Evolutionary conservation across 1,284 basidiomycete genomes (phyloP), one percentile per base, ranked within the genome.

Genomic region (Ganoderma lucidum): DNA sequence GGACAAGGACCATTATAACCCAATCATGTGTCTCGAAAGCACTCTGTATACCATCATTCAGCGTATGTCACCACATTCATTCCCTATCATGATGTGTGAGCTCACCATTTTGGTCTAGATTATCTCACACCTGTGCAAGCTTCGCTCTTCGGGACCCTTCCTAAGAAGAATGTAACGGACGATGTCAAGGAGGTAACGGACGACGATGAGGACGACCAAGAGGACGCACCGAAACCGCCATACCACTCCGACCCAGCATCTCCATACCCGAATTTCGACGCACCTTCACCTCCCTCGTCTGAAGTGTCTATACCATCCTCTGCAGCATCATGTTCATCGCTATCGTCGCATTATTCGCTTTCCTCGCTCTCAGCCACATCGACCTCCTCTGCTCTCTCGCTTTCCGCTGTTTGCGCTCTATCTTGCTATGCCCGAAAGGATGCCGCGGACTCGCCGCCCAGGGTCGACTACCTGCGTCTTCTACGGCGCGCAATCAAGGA

Each of bases 1-100:
- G 77, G 93, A 94, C 81, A 88, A 88, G 73, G 91, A 94, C 74
- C 91, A 93, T 75, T 94, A 93, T 77, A 91, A 91, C 76, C 93
- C 93, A 17, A 89, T 94, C 66, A 85, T 90, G 83, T 90, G 91
- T 74, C 81, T 94, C 42, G 89, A 92, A 80, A 84, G 84, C 71
- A 86, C 89, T 6, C 78, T 94, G 42, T 85, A 89, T 78, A 88
- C 87, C 62, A 93, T 94, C 53, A 79, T 93, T 68, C 86, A 92
- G 81, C 84, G 92, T 92, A 73, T 64, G 86, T 80, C 37, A 41
- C 44, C 17, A 32, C 45, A 6, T n/a, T 44, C 45, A 6, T n/a
- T 44, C 60, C 56, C 51, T 60, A 42, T 39, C 12, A 60, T 32
- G 44, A 35, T 56, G 42, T 53, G 45, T 32, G 44, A 23, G 19